These are phyloP conservation scores for Cornus suecica DNA, from an alignment of 148 eudicot genomes.

Conservation along the genomic window DNA sequence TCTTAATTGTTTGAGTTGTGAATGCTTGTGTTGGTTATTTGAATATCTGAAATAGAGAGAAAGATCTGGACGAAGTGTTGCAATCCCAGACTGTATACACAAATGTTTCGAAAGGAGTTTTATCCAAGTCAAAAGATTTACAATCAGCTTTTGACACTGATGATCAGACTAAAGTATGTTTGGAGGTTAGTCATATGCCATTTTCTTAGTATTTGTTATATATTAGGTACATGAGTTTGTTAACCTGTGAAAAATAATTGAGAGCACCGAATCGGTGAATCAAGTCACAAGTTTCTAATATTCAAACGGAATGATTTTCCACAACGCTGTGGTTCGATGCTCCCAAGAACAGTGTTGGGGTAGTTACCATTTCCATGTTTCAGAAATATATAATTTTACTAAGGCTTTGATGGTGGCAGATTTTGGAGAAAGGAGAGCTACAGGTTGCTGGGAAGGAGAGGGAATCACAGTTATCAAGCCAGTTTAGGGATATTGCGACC, in stretches of 20 bases:
- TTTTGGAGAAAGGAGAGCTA: constrained; percentile 97
- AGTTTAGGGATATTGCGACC: constrained; percentile 94
- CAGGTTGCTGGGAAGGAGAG: constrained; percentile 99
- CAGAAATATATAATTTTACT: neutral
- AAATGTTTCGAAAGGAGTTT: constrained; percentile 89
- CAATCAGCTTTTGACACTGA: constrained; percentile 77
- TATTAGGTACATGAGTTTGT: neutral
- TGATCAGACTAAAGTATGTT: constrained; percentile 80
- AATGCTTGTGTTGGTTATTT: neutral
- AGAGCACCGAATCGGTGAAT: no score
- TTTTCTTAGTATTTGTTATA: neutral
- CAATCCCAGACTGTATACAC: constrained; percentile 93
- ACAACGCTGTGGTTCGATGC: no score
- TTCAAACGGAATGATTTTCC: no score
- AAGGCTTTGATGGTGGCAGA: constrained; percentile 35
- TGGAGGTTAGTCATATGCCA: constrained; percentile 52
- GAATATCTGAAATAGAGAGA: constrained; percentile 50
- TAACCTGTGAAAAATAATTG: neutral
- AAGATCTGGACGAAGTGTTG: constrained; percentile 94
- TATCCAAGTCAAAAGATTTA: constrained; percentile 88
- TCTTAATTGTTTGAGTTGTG: neutral
- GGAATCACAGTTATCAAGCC: constrained; percentile 93
- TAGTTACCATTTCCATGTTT: neutral
- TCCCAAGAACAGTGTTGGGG: no score
- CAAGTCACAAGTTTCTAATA: no score